These are phyloP conservation scores for Macrolepiota fuliginosa DNA, from an alignment of 768 basidiomycete species.

Conservation along the genomic window DNA sequence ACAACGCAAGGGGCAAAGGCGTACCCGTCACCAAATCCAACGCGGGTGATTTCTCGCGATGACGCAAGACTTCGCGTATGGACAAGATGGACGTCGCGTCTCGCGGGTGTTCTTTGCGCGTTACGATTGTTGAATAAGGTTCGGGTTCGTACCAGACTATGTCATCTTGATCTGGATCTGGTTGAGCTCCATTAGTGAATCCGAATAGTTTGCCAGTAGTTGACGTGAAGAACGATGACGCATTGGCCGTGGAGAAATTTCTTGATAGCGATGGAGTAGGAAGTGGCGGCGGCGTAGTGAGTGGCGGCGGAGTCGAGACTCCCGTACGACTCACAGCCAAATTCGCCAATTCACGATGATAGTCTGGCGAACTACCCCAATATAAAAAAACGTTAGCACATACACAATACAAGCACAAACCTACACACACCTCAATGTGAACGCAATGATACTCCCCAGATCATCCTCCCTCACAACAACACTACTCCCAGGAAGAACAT, in stretches of 20 bases:
- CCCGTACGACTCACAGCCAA: conserved; percentile 31
- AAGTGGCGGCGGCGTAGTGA: conserved; percentile 23
- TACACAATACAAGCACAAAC: neutral
- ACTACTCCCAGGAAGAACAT: conserved; percentile 65
- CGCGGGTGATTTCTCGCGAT: conserved; percentile 34
- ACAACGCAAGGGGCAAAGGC: neutral
- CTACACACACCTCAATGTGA: conserved; percentile 60
- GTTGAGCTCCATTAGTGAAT: conserved; percentile 31
- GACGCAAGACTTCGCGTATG: conserved; percentile 60
- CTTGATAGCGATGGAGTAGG: conserved; percentile 19
- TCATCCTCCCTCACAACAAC: conserved; percentile 68
- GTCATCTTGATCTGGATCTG: conserved; percentile 61
- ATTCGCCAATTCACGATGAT: conserved; percentile 44
- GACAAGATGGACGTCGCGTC: conserved; percentile 57
- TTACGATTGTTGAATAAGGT: conserved; percentile 55
- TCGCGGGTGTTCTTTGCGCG: conserved; percentile 60
- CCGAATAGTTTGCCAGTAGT: conserved; percentile 48
- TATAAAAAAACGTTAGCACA: neutral
- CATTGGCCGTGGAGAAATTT: neutral
- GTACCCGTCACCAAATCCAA: conserved; percentile 4
- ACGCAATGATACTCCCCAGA: conserved; percentile 79
- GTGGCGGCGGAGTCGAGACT: conserved; percentile 18
- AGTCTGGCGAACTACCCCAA: conserved; percentile 53
- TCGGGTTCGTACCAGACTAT: conserved; percentile 62
- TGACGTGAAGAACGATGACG: conserved; percentile 49